phyloP scores from a whole-genome alignment of 1,284 basidiomycete genomes.

The Irpex rosettiformis region DNA sequence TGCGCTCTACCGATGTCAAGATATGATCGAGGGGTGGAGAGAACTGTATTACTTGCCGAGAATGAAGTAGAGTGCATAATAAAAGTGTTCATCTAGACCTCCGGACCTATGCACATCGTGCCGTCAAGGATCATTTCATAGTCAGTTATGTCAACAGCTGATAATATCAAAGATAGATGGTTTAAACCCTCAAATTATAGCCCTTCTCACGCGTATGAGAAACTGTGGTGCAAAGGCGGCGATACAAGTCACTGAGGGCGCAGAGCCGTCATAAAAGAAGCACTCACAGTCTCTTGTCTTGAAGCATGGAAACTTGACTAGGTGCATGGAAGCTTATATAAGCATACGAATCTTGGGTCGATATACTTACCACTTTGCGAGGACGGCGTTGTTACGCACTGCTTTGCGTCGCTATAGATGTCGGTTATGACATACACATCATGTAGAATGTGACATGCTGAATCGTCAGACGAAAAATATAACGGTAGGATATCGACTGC shows the following conservation, averaged over 20 bases:
- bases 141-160: background rate
- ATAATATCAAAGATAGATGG: background rate
- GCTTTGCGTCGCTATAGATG: background rate
- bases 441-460: background rate
- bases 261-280: background rate
- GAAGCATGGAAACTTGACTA: background rate
- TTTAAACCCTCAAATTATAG: background rate
- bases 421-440: background rate
- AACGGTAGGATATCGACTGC: background rate
- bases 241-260: background rate
- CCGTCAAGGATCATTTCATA: background rate
- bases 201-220: slow-evolving; percentile 2
- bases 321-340: background rate
- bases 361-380: too few species aligned
- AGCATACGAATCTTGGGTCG: background rate
- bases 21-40: background rate
- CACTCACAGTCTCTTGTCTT: background rate
- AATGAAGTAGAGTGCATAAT: background rate
- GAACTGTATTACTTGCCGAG: background rate
- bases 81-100: background rate
- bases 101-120: background rate
- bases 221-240: background rate
- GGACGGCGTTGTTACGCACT: too few species aligned
- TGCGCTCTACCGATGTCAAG: background rate
- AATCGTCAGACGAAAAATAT: background rate